These are phyloP conservation scores for Lupinus albus DNA, from an alignment of 306 rosid genomes.

Conservation along the genomic window DNA sequence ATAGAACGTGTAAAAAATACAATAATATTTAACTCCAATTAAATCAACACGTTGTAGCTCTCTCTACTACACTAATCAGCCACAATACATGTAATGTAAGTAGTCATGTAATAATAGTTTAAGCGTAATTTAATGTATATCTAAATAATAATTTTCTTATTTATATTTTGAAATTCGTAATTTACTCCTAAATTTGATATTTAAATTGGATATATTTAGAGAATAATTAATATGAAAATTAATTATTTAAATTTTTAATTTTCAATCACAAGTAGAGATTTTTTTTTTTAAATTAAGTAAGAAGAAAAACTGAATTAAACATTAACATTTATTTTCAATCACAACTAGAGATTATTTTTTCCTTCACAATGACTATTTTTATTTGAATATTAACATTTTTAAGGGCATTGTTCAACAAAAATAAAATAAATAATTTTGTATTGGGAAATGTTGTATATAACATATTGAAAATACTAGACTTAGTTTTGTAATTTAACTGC, in stretches of 20 bases:
- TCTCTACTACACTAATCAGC: neutral
- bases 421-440: too few species aligned
- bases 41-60: neutral
- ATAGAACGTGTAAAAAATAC: too few species aligned
- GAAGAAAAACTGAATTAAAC: too few species aligned
- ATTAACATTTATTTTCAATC: too few species aligned
- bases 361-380: too few species aligned
- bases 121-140: too few species aligned
- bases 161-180: neutral
- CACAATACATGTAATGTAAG: neutral
- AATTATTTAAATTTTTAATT: neutral
- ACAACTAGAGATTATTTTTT: too few species aligned
- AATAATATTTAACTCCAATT: neutral
- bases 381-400: too few species aligned
- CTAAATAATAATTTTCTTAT: neutral
- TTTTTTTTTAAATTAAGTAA: neutral
- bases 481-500: too few species aligned
- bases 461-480: too few species aligned
- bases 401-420: too few species aligned
- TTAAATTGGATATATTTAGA: neutral
- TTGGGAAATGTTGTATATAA: too few species aligned
- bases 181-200: neutral
- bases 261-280: neutral
- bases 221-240: neutral
- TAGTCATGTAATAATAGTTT: neutral